phyloP scores from a whole-genome alignment of 1,139 yeast genomes.

The Blastobotrys illinoisensis region DNA sequence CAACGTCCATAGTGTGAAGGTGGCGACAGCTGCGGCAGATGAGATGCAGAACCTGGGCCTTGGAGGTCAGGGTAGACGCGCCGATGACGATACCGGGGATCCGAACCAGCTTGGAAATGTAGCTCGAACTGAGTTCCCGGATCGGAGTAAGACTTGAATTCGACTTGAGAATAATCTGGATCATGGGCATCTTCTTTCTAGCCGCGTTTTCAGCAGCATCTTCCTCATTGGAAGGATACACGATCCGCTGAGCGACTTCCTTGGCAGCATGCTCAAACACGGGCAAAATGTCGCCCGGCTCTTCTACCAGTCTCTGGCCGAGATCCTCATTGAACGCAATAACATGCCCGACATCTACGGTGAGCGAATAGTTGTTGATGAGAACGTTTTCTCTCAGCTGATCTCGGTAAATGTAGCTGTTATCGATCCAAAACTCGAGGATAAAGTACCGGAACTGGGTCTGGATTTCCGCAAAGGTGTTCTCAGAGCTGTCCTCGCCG shows the following conservation, averaged over 20 bases:
- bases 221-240: conserved; percentile 17
- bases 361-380: conserved; percentile 65
- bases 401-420: conserved; percentile 81
- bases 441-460: conserved; percentile 78
- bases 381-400: conserved; percentile 84
- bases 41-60: conserved; percentile 78
- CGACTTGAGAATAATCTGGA: conserved; percentile 76
- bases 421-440: conserved; percentile 76
- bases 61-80: conserved; percentile 81
- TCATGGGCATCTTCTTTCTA: conserved; percentile 51
- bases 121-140: conserved; percentile 79
- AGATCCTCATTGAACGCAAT: conserved; percentile 85
- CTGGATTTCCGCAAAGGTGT: conserved; percentile 68
- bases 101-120: conserved; percentile 83
- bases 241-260: conserved; percentile 63
- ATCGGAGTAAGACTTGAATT: conserved; percentile 69
- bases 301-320: conserved; percentile 76
- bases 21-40: conserved; percentile 89
- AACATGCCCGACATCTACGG: conserved; percentile 79
- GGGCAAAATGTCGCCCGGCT: conserved; percentile 86
- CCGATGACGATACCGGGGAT: conserved; percentile 92
- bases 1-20: conserved; percentile 59
- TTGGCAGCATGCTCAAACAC: conserved; percentile 86
- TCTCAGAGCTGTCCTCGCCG: conserved; percentile 62
- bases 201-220: conserved; percentile 6